Evolutionary conservation across 441 rosid genomes (phyloP).

Genomic region (Croton laevigatus): DNA sequence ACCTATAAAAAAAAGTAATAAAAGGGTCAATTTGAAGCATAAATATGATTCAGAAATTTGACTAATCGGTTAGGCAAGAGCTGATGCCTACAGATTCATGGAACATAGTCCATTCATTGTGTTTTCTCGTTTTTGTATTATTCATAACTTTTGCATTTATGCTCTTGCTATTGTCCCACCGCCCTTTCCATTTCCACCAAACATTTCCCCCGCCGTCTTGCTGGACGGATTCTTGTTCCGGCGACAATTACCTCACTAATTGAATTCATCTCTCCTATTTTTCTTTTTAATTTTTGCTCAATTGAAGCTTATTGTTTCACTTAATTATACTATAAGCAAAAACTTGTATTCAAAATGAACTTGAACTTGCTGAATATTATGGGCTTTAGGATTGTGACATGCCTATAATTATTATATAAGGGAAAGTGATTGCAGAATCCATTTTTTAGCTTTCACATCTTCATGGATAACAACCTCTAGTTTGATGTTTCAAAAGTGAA

Average conservation of each 20-base stretch:
- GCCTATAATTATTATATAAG: neutral
- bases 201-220: neutral
- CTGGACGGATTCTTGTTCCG: neutral
- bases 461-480: neutral
- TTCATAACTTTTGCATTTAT: neutral
- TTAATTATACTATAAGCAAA: neutral
- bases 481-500: neutral
- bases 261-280: too few relatives aligned
- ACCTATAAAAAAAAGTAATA: neutral
- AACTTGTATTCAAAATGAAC: neutral
- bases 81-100: conserved; percentile 57
- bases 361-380: neutral
- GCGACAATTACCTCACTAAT: too few relatives aligned
- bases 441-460: neutral
- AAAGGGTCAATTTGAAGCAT: neutral
- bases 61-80: conserved; percentile 49
- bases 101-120: conserved; percentile 34
- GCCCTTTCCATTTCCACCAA: conserved; percentile 19
- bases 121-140: conserved; percentile 11
- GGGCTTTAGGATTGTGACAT: neutral
- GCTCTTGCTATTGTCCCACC: neutral
- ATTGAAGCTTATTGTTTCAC: neutral
- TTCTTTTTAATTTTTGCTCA: neutral
- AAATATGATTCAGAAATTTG: conserved; percentile 8
- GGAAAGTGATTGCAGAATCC: neutral